Evolutionary conservation across 2,329 filamentous ascomycete species (phyloP).

Genomic region (Fusarium longipes): DNA sequence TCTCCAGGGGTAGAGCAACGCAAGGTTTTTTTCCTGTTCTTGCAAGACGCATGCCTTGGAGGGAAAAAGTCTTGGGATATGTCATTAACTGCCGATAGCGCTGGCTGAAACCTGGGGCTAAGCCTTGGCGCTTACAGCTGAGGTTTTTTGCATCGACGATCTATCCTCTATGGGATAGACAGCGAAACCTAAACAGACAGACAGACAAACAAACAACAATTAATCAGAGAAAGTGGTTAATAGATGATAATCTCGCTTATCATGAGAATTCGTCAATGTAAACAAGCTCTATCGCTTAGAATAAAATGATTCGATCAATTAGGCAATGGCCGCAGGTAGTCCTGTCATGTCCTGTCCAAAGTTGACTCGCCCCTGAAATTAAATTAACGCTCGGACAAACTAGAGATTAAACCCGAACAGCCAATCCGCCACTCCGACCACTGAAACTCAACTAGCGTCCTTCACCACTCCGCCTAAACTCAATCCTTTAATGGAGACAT

Average conservation of each 20-base stretch:
- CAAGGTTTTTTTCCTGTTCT: background rate
- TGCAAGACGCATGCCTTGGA: background rate
- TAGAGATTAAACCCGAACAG: background rate
- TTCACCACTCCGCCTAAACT: background rate
- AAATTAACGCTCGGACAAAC: background rate
- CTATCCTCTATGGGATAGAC: background rate
- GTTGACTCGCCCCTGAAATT: slow-evolving; percentile 23
- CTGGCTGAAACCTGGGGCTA: slow-evolving; percentile 1
- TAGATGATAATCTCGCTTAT: background rate
- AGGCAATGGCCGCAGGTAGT: too few species aligned
- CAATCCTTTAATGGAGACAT: slow-evolving; percentile 1
- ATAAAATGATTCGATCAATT: background rate
- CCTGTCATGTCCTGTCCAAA: too few species aligned
- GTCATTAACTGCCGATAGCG: background rate
- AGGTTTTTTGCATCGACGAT: slow-evolving; percentile 3
- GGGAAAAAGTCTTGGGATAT: slow-evolving; percentile 2
- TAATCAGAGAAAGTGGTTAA: too few species aligned
- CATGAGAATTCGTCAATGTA: background rate
- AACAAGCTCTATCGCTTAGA: background rate
- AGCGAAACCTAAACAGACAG: background rate
- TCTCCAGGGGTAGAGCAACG: background rate
- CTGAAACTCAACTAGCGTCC: background rate
- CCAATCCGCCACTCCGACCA: background rate
- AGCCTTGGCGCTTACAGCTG: slow-evolving; percentile 7
- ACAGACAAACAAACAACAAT: background rate